phyloP scores from a whole-genome alignment of 2,329 filamentous ascomycete genomes.

The Cercospora zeae-maydis region DNA sequence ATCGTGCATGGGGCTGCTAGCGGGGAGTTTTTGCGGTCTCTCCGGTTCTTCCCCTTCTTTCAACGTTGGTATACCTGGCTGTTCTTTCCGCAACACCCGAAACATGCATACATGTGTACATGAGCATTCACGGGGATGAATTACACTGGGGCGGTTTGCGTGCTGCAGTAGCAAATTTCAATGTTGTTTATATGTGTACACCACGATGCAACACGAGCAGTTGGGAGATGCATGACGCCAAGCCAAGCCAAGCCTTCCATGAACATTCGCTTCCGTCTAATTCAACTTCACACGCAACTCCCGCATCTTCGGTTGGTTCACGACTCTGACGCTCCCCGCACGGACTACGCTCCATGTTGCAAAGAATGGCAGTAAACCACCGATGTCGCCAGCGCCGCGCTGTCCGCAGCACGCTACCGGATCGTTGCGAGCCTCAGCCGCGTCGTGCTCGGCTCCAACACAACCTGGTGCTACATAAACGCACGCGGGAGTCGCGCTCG shows the following conservation, averaged over 20 bases:
- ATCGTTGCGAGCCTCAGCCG: not conserved
- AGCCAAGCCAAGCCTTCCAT: too few relatives aligned
- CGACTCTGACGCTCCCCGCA: too few relatives aligned
- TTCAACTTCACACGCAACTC: too few relatives aligned
- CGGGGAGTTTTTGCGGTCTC: not conserved
- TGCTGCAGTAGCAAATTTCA: not conserved
- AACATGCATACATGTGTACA: not conserved
- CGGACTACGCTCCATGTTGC: not conserved
- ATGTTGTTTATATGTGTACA: too few relatives aligned
- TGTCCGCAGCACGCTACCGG: not conserved
- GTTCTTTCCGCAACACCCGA: not conserved
- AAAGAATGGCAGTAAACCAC: not conserved
- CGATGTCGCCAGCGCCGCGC: not conserved
- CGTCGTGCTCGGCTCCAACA: not conserved
- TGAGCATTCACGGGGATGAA: not conserved
- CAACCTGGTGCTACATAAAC: not conserved
- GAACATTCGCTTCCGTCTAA: too few relatives aligned
- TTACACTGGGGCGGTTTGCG: not conserved
- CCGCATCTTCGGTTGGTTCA: too few relatives aligned
- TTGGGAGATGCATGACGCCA: too few relatives aligned
- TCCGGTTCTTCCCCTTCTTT: not conserved
- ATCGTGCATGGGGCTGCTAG: constrained; percentile 4
- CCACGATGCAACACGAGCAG: too few relatives aligned
- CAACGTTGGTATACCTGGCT: not conserved
- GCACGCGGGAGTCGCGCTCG: not conserved